phyloP scores from a whole-genome alignment of 2,329 filamentous ascomycete species.

The Xylaria arbuscula region DNA sequence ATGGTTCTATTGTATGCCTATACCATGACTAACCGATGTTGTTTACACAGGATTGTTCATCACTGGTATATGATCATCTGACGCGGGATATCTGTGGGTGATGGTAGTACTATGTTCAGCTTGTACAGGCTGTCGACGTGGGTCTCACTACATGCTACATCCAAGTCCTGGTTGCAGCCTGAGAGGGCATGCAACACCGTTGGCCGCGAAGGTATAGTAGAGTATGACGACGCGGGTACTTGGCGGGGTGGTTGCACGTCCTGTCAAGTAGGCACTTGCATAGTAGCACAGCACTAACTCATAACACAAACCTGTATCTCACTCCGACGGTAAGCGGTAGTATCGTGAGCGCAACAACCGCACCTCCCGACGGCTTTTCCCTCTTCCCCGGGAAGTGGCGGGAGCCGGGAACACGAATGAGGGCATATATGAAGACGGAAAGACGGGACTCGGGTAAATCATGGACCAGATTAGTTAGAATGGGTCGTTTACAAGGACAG shows the following conservation, averaged over 20 bases:
- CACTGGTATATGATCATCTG: constrained; percentile 25
- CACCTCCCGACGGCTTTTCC: constrained; percentile 4
- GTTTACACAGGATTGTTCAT: background rate
- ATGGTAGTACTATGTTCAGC: constrained; percentile 9
- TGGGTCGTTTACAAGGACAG: background rate
- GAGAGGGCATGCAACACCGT: background rate
- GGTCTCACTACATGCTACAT: constrained; percentile 1
- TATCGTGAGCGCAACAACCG: background rate
- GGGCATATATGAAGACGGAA: constrained; percentile 4
- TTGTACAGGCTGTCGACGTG: constrained; percentile 4
- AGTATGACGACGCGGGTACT: constrained; percentile 1
- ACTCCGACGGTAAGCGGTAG: constrained; percentile 17
- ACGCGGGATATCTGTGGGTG: constrained; percentile 21
- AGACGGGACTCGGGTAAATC: constrained; percentile 1
- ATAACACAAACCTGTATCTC: background rate
- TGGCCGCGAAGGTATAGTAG: constrained; percentile 2
- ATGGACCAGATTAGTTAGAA: background rate
- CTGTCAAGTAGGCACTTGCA: constrained; percentile 10
- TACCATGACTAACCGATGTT: background rate
- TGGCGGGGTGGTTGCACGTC: background rate
- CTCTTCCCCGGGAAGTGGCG: background rate
- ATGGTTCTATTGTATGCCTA: background rate
- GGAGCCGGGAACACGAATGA: constrained; percentile 10
- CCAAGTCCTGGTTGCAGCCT: constrained; percentile 6
- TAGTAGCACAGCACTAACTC: constrained; percentile 1